Percentiles rank a stretch among this genome's conserved stretches.
Conservation (phyloP, 176 grass and related monocot species). For the Paspalum vaginatum region DNA sequence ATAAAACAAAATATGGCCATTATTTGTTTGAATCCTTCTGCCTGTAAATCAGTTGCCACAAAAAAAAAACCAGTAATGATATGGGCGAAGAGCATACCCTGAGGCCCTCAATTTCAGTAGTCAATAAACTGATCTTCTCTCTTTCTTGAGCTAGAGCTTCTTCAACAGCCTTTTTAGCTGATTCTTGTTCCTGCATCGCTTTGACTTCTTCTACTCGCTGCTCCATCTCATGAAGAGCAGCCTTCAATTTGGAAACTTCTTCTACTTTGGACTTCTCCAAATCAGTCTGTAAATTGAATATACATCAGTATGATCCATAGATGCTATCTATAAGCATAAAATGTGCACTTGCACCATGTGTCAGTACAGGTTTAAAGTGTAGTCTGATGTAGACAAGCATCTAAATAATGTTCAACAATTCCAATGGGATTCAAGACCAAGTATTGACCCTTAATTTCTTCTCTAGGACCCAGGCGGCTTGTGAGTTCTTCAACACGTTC, state of each 20-base stretch:
- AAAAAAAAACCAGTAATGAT: background rate
- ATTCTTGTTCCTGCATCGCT: slow-evolving; percentile 64
- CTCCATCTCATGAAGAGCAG: slow-evolving; percentile 64
- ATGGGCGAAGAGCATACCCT: slow-evolving; percentile 46
- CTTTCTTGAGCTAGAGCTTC: slow-evolving; percentile 76
- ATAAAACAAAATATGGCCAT: slow-evolving; percentile 8
- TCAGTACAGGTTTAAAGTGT: slow-evolving; percentile 21
- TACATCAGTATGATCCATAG: slow-evolving; percentile 28
- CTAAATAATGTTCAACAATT: slow-evolving; percentile 20
- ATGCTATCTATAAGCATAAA: slow-evolving; percentile 32
- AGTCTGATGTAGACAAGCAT: background rate
- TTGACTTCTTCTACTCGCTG: slow-evolving; percentile 62
- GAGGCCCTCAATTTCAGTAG: slow-evolving; percentile 57
- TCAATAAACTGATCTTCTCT: slow-evolving; percentile 68
- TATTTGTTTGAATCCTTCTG: background rate
- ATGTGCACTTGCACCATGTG: background rate
- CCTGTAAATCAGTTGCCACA: background rate
- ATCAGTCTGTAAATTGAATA: slow-evolving; percentile 59
- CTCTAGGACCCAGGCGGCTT: slow-evolving; percentile 52
- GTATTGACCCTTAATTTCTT: slow-evolving; percentile 67
- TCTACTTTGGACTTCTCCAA: slow-evolving; percentile 69
- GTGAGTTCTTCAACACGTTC: slow-evolving; percentile 78
- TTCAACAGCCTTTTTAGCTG: slow-evolving; percentile 72
- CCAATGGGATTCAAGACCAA: slow-evolving; percentile 31
- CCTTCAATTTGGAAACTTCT: slow-evolving; percentile 72